phyloP scores from a whole-genome alignment of 2,329 filamentous ascomycete species.

The Talaromyces funiculosus region DNA sequence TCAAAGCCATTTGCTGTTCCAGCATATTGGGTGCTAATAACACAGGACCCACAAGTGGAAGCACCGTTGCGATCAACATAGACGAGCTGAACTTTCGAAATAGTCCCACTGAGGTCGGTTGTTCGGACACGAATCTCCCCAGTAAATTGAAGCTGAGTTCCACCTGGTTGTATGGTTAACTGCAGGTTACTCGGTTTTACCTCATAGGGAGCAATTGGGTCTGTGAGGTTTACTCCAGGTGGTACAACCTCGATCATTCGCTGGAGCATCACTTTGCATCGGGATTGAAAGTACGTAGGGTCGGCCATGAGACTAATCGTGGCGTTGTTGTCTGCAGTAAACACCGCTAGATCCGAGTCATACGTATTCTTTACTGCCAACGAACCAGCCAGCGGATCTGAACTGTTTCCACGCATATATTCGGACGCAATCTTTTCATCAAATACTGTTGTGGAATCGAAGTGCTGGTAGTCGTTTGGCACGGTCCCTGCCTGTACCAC shows the following conservation, averaged over 20 bases:
- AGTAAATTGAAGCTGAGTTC: conserved; percentile 7
- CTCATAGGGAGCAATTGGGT: conserved; percentile 12
- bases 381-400: conserved; percentile 6
- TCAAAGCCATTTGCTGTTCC: conserved; percentile 10
- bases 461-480: conserved; percentile 11
- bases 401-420: conserved; percentile 6
- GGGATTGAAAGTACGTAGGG: conserved; percentile 9
- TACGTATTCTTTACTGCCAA: conserved; percentile 6
- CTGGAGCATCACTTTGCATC: conserved; percentile 11
- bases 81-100: conserved; percentile 12
- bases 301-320: conserved; percentile 8
- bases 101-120: conserved; percentile 1
- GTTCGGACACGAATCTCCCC: conserved; percentile 9
- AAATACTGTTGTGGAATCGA: conserved; percentile 9
- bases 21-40: conserved; percentile 7
- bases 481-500: conserved; percentile 4
- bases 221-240: conserved; percentile 7
- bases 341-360: conserved; percentile 6
- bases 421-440: conserved; percentile 10
- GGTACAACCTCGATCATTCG: conserved; percentile 12
- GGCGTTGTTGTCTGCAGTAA: conserved; percentile 7
- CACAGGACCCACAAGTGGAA: conserved; percentile 6
- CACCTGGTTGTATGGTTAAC: conserved; percentile 10
- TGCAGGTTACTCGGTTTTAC: conserved; percentile 11
- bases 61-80: conserved; percentile 8